Percentiles rank a stretch among this genome's conserved stretches.
Conservation (phyloP, 1,284 basidiomycete species). For the Pseudozyma pruni region DNA sequence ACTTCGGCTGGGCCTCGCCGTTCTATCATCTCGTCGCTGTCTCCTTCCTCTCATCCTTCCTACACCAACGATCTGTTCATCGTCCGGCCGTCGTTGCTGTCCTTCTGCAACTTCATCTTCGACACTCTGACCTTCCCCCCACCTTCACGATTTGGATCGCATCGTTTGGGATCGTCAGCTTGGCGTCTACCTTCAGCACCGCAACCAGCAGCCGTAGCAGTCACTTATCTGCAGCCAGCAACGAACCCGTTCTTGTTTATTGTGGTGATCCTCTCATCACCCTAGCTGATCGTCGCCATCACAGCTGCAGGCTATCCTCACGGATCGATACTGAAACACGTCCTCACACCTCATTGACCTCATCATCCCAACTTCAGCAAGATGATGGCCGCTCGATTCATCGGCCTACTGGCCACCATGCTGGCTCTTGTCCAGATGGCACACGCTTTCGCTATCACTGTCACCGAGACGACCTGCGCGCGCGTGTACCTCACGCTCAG, state of each 20-base stretch:
- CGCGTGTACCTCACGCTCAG: slow-evolving; percentile 27
- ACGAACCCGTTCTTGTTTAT: too few species aligned
- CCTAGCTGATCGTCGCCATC: too few species aligned
- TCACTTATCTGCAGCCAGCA: too few species aligned
- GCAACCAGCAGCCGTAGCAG: too few species aligned
- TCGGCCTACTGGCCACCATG: slow-evolving; percentile 23
- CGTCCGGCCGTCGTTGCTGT: slow-evolving; percentile 5
- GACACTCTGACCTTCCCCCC: neutral
- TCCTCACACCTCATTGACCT: neutral
- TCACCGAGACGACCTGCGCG: slow-evolving; percentile 33
- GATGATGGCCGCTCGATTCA: slow-evolving; percentile 13
- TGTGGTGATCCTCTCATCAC: too few species aligned
- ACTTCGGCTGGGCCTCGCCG: too few species aligned
- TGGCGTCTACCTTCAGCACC: too few species aligned
- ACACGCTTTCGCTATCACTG: slow-evolving; percentile 16
- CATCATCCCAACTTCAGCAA: too few species aligned
- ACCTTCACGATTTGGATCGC: too few species aligned
- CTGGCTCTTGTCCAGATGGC: slow-evolving; percentile 23
- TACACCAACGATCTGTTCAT: slow-evolving; percentile 7
- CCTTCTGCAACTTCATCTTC: slow-evolving; percentile 3
- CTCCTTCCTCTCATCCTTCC: neutral
- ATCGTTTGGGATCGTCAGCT: too few species aligned
- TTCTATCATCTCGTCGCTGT: neutral
- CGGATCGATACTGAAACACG: too few species aligned
- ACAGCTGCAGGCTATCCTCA: too few species aligned